phyloP scores from a whole-genome alignment of 768 basidiomycete species.

The Daedaleopsis nitida region DNA sequence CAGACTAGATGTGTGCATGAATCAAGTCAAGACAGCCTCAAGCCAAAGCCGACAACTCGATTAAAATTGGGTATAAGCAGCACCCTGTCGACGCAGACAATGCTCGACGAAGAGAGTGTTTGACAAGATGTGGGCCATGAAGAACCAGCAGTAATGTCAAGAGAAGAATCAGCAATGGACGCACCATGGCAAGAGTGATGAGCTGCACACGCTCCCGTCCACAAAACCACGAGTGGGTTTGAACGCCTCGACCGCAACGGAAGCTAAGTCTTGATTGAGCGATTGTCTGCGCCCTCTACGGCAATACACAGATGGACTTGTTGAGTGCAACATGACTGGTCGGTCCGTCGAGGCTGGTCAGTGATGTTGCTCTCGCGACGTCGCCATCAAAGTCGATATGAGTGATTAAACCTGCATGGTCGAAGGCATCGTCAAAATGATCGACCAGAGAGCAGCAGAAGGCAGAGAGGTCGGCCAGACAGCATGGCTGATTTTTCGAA shows the following conservation, averaged over 20 bases:
- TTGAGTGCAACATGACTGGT: not conserved
- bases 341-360: not conserved
- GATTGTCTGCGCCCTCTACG: not conserved
- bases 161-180: too few relatives aligned
- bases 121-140: not conserved
- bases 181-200: too few relatives aligned
- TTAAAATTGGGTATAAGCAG: not conserved
- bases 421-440: not conserved
- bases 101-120: not conserved
- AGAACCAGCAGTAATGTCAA: too few relatives aligned
- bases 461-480: not conserved
- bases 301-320: not conserved
- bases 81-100: not conserved
- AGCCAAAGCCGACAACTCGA: not conserved
- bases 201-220: too few relatives aligned
- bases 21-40: not conserved
- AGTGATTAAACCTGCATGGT: not conserved
- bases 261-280: not conserved
- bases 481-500: not conserved
- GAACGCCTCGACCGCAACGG: too few relatives aligned
- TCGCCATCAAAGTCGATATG: not conserved
- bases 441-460: not conserved
- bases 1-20: not conserved
- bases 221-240: too few relatives aligned
- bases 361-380: not conserved